These are phyloP conservation scores for Dryadomyces quercus-mongolicae DNA, from an alignment of 2,329 filamentous ascomycete genomes.

Conservation along the genomic window DNA sequence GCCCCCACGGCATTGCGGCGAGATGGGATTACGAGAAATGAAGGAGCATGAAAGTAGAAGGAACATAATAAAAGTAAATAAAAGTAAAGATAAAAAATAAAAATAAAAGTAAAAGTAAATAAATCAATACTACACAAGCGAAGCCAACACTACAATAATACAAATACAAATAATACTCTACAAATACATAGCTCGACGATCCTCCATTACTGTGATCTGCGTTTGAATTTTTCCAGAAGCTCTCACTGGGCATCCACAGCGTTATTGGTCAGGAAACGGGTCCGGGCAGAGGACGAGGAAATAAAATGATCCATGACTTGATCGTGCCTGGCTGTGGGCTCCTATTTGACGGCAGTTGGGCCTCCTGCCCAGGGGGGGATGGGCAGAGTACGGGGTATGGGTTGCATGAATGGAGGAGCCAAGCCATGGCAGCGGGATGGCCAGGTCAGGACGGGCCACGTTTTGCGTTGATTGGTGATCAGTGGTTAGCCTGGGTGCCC, in stretches of 20 bases:
- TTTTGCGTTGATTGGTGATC: conserved; percentile 13
- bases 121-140: too few relatives aligned
- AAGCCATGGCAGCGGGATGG: neutral
- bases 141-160: too few relatives aligned
- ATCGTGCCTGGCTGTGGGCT: neutral
- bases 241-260: neutral
- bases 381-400: neutral
- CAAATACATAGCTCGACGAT: too few relatives aligned
- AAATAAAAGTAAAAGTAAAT: too few relatives aligned
- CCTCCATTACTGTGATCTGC: too few relatives aligned
- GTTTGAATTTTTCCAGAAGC: neutral
- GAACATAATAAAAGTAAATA: too few relatives aligned
- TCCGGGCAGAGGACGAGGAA: neutral
- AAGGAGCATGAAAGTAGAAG: too few relatives aligned
- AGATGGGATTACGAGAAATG: too few relatives aligned
- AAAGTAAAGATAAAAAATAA: too few relatives aligned
- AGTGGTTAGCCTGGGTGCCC: neutral
- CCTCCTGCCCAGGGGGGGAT: neutral
- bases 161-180: too few relatives aligned
- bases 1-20: too few relatives aligned
- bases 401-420: neutral
- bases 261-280: neutral
- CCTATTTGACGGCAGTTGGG: neutral
- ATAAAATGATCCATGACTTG: neutral
- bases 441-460: neutral